Conservation (phyloP, 1,139 yeast genomes). For the Candida tropicalis region DNA sequence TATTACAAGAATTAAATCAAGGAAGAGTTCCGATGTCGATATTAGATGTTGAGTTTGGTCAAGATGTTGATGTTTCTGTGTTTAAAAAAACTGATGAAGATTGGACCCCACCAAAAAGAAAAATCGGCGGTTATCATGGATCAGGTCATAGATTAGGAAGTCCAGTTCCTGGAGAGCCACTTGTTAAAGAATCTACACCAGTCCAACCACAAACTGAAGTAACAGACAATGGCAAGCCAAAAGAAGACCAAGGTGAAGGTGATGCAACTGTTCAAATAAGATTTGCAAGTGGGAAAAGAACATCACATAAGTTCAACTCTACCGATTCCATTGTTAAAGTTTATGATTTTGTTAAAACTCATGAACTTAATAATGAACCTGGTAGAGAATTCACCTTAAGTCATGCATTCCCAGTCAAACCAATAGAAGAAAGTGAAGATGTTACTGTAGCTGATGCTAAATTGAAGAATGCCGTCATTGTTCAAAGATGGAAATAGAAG, state of each 20-base stretch:
- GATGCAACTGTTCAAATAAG: slow-evolving; percentile 83
- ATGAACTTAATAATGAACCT: slow-evolving; percentile 46
- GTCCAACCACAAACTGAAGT: slow-evolving; percentile 9
- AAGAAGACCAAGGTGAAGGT: slow-evolving; percentile 48
- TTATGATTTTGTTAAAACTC: slow-evolving; percentile 64
- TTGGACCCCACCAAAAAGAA: slow-evolving; percentile 70
- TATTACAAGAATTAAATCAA: slow-evolving; percentile 76
- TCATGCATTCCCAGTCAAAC: slow-evolving; percentile 82
- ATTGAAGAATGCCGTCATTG: slow-evolving; percentile 81
- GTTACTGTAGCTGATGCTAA: slow-evolving; percentile 73
- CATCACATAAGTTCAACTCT: slow-evolving; percentile 65
- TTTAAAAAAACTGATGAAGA: slow-evolving; percentile 80
- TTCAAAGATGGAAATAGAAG: slow-evolving; percentile 70
- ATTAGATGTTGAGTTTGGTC: slow-evolving; percentile 83
- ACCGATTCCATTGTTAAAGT: slow-evolving; percentile 67
- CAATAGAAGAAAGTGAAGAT: slow-evolving; percentile 56
- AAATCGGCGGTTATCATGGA: slow-evolving; percentile 74
- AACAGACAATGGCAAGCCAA: slow-evolving; percentile 23
- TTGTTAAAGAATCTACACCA: slow-evolving; percentile 3
- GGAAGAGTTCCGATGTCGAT: slow-evolving; percentile 94
- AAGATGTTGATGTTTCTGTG: slow-evolving; percentile 95
- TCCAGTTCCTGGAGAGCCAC: slow-evolving; percentile 77
- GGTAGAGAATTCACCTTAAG: slow-evolving; percentile 65
- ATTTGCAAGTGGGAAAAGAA: slow-evolving; percentile 78
- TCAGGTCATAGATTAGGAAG: slow-evolving; percentile 89